Evolutionary conservation across 1,139 yeast species (phyloP), one percentile per base, ranked within the genome.

Genomic region (Tardiomyces blankii): DNA sequence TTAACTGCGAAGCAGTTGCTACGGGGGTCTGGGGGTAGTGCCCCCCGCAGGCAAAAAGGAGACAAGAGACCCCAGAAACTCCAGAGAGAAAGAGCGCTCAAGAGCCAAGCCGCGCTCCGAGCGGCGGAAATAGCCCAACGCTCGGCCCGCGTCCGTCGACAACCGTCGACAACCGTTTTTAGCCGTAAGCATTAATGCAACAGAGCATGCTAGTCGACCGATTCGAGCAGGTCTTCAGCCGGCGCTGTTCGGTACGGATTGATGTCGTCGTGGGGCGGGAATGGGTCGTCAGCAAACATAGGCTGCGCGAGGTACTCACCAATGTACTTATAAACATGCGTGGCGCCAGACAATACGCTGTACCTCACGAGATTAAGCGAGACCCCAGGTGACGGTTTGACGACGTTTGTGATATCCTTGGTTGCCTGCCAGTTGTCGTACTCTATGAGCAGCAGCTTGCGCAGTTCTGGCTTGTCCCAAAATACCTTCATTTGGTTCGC

Each of bases 311-410:
- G 47, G 18, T 47, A 47, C 38, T 51, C 50, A 3, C 60, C 59
- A 12, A 57, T 49, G 27, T 48, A 43, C 27, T 44, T 45, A 21
- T 51, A 49, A 2, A 50, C 56, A 18, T 57, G 52, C 28, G 51
- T 57, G 25, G 54, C 54, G 42, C 57, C 62, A 6, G 60, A 46
- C 33, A 60, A 44, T 19, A 60, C 42, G 8, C 57, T 57, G 41
- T 55, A 60, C 6, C 64, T 51, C 7, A 54, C 55, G 11, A 57
- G 41, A 23, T 56, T 54, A 18, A 48, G 43, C 4, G 60, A 52
- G 2, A 56, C 49, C n/a, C 45, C 49, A 28, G 46, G 40, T 13
- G 49, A 46, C 32, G 49, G 48, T 18, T 44, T 40, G 32, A 49
- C 39, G 16, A 49, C 44, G 28, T 38, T 46, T 12, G 35, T 5